These are phyloP conservation scores for Tylopilus balloui DNA, from an alignment of 768 basidiomycete genomes.

Conservation along the genomic window DNA sequence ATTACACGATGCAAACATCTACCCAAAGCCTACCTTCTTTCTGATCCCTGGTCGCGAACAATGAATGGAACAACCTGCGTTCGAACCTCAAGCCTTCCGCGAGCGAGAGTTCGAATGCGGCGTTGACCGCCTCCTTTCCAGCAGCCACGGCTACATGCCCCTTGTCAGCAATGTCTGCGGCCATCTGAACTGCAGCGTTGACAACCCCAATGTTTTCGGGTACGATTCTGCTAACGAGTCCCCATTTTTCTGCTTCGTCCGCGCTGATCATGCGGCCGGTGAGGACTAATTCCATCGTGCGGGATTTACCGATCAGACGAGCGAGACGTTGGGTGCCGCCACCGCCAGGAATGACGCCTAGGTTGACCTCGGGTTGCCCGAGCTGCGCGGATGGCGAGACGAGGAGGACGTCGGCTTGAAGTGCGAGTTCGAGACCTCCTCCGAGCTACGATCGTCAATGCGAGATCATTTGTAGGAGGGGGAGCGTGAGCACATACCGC, in stretches of 20 bases:
- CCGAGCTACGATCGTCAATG: slow-evolving; percentile 62
- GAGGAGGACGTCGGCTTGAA: slow-evolving; percentile 95
- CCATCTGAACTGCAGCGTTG: slow-evolving; percentile 81
- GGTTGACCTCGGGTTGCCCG: slow-evolving; percentile 94
- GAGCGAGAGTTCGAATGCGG: slow-evolving; percentile 80
- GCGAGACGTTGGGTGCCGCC: slow-evolving; percentile 92
- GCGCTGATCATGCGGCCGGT: slow-evolving; percentile 83
- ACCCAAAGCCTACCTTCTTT: slow-evolving; percentile 70
- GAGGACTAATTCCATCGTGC: slow-evolving; percentile 90
- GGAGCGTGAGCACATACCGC: slow-evolving; percentile 51
- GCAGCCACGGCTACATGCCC: slow-evolving; percentile 80
- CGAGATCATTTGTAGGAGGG: neutral
- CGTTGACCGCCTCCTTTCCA: slow-evolving; percentile 91
- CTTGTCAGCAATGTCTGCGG: slow-evolving; percentile 73
- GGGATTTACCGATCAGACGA: slow-evolving; percentile 82
- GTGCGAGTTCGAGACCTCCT: slow-evolving; percentile 93
- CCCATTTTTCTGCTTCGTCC: slow-evolving; percentile 81
- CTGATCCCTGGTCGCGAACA: slow-evolving; percentile 93
- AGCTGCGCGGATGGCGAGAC: slow-evolving; percentile 88
- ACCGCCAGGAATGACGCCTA: slow-evolving; percentile 92
- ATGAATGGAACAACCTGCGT: slow-evolving; percentile 81
- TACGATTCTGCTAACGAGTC: slow-evolving; percentile 80
- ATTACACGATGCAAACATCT: neutral
- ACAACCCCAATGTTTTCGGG: slow-evolving; percentile 77
- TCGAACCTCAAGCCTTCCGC: slow-evolving; percentile 84